Percentiles rank a stretch among this genome's conserved stretches.
Conservation (phyloP, 2,329 filamentous ascomycete species). For the Nigrospora sphaerica region DNA sequence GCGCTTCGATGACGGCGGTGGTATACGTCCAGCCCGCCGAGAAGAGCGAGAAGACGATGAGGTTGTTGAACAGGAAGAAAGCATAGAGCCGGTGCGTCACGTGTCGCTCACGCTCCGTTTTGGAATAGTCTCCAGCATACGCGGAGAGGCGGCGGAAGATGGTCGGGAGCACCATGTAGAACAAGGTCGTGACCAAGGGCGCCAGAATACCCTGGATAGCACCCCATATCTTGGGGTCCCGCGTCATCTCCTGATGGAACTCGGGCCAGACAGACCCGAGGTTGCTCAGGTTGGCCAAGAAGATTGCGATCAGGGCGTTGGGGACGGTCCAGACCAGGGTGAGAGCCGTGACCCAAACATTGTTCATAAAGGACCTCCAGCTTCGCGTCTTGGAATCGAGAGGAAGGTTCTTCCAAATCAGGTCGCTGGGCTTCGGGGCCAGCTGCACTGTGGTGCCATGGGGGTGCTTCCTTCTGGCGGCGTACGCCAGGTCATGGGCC, state of each 20-base stretch:
- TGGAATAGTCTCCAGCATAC: conserved; percentile 79
- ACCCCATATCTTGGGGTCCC: conserved; percentile 66
- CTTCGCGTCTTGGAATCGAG: conserved; percentile 59
- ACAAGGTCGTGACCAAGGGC: conserved; percentile 76
- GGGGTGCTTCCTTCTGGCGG: conserved; percentile 72
- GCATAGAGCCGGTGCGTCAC: conserved; percentile 85
- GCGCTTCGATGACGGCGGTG: conserved; percentile 51
- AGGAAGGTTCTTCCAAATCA: conserved; percentile 93
- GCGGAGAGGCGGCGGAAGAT: conserved; percentile 85
- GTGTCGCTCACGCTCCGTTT: conserved; percentile 85
- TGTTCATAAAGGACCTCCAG: conserved; percentile 69
- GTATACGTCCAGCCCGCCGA: conserved; percentile 75
- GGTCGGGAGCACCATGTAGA: conserved; percentile 82
- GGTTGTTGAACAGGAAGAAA: conserved; percentile 97
- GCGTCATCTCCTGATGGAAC: conserved; percentile 59
- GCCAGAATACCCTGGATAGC: conserved; percentile 87
- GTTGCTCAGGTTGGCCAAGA: conserved; percentile 79
- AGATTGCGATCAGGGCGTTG: conserved; percentile 91
- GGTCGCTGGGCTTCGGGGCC: conserved; percentile 80
- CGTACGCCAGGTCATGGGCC: conserved; percentile 81
- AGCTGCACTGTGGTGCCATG: conserved; percentile 70
- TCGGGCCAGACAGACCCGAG: conserved; percentile 71
- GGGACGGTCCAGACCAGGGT: conserved; percentile 84
- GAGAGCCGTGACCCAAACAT: conserved; percentile 74
- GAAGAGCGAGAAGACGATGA: conserved; percentile 90